Conservation (phyloP, 1,139 yeast genomes). For the Scheffersomyces quercinus region DNA sequence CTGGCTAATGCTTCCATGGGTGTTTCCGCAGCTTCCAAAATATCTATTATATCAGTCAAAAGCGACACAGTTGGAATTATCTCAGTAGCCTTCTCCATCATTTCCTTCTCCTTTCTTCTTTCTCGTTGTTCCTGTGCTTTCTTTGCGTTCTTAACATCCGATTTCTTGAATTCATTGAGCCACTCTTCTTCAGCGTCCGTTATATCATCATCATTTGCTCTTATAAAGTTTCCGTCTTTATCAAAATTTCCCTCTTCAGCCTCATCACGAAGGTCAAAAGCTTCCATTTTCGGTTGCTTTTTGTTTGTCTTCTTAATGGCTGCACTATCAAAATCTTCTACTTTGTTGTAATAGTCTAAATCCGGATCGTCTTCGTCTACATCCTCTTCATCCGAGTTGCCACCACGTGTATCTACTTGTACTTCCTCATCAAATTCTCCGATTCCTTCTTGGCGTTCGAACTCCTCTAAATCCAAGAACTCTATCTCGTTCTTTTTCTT, state of each 20-base stretch:
- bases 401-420: constrained; percentile 7
- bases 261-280: constrained; percentile 62
- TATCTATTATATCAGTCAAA: constrained; percentile 36
- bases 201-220: constrained; percentile 34
- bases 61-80: constrained; percentile 22
- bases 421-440: constrained; percentile 14
- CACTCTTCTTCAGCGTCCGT: constrained; percentile 45
- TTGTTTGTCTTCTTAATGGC: background rate
- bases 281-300: constrained; percentile 36
- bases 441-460: constrained; percentile 19
- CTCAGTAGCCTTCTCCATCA: constrained; percentile 4
- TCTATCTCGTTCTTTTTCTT: constrained; percentile 5
- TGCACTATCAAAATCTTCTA: constrained; percentile 5
- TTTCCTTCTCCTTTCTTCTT: constrained; percentile 11
- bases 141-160: constrained; percentile 51
- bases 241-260: constrained; percentile 62
- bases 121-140: constrained; percentile 37
- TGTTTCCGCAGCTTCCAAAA: constrained; percentile 62
- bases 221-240: constrained; percentile 59
- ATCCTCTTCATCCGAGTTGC: constrained; percentile 4
- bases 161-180: constrained; percentile 42
- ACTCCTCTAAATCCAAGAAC: constrained; percentile 36
- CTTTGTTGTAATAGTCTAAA: constrained; percentile 4
- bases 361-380: constrained; percentile 5
- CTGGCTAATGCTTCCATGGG: constrained; percentile 62